Evolutionary conservation across 2,329 filamentous ascomycete genomes (phyloP), one percentile per base, ranked within the genome.

Genomic region (Chlorencoelia australis): DNA sequence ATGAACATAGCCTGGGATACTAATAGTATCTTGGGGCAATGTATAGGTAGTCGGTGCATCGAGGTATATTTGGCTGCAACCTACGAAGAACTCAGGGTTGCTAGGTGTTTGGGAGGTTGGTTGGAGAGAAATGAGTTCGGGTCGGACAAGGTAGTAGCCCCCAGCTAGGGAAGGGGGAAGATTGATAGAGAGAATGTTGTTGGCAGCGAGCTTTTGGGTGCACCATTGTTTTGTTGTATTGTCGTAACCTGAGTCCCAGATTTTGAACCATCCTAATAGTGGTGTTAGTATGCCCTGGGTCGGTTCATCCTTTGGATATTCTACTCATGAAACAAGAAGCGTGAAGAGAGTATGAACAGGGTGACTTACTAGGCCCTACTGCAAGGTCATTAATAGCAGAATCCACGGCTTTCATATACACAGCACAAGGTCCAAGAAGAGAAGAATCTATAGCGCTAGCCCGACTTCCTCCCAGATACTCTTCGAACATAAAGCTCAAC

Each of bases 51-150:
- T 68, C 1, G 58, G 54, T 30, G 67, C 67, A 19, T 73, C 51
- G 31, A 87, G 57, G 52, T 73, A 81, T 44, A 86, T 64, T 58
- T 87, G 82, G 2, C 78, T 79, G 55, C 82, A 87, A 34, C 78
- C 75, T 34, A 71, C 63, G 55, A 82, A 87, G 60, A 82, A 82
- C 56, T 87, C 80, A n/a, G 82, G 75, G 39, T 79, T 68, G 1
- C 58, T 52, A n/a, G 59, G 56, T 7, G 60, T 62, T 19, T 65
- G 59, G 41, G 67, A 59, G 7, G 75, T 77, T 32, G 73, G 62
- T 49, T 86, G 81, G 24, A 87, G 67, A 2, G 80, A 75, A 17
- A 86, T 62, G 7, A 84, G 59, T 60, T 87, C 82, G 0, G 77
- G 71, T 8, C 82, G 72, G 24, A 79, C 69, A n/a, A 86, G 71